Evolutionary conservation across 345 rosid species (phyloP), one percentile per base, ranked within the genome.

Genomic region (Salix arbutifolia): DNA sequence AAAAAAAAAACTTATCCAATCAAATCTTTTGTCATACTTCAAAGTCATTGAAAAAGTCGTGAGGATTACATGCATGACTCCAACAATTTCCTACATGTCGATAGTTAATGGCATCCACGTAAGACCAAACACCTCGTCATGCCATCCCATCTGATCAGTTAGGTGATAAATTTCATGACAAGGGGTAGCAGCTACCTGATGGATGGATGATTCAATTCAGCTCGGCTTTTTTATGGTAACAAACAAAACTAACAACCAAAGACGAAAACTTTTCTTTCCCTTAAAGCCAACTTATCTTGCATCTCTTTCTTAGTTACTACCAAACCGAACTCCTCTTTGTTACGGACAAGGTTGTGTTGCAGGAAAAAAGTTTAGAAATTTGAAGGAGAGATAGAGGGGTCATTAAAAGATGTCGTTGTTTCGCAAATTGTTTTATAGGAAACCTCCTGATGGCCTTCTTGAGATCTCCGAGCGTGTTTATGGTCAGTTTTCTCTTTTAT

Each of bases 361-460:
- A 0, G 23, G 61, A 53, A 21, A 23, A 21, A 53, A 53, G 61
- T n/a, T 21, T 53, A 26, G 11, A 8, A 53, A 42, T 21, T 53
- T 53, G 61, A 53, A 53, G 61, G 61, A 21, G 61, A 53, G 61
- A 53, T 3, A 53, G 61, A 50, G 56, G 56, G 8, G 23, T 53
- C 9, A 53, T 21, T 8, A 21, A 37, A 38, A 83, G 69, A 95
- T 95, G 99, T 91, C 97, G 61, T 83, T 93, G 86, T 85, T 95
- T 82, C 92, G 95, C 14, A 95, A 89, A 84, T 79, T 95, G 67
- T 95, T 95, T 78, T 90, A 88, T 78, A 82, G 85, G 82, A 93
- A 93, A 78, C 99, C 97, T 5, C 98, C 99, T 33, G 98, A 95
- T 73, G 98, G 99, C 5, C 85, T 95, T 77, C 91, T 95, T 69